Conservation (phyloP, 371 early-diverging fungal genomes). For the Encephalitozoon cuniculi region DNA sequence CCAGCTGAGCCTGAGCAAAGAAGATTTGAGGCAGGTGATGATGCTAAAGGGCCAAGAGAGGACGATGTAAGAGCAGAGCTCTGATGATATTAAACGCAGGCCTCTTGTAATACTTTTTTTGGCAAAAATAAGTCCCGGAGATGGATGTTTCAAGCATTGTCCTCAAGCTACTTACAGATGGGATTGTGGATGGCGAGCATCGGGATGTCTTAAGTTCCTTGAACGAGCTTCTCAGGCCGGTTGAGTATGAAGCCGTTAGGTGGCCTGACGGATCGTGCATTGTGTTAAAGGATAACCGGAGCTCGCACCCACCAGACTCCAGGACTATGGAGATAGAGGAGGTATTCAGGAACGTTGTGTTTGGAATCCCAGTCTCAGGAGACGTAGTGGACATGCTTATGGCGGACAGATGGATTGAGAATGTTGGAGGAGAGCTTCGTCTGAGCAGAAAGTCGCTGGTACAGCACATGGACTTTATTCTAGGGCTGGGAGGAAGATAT, state of each 20-base stretch:
- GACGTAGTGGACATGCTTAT: constrained; percentile 3
- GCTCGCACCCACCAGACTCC: neutral
- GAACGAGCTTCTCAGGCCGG: neutral
- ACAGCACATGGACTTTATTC: constrained; percentile 3
- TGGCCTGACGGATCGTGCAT: constrained; percentile 22
- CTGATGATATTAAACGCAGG: neutral
- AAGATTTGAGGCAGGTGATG: neutral
- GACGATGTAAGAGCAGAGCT: neutral
- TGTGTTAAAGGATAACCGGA: constrained; percentile 1
- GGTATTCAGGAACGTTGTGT: neutral
- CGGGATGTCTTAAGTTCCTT: neutral
- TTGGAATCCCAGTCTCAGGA: neutral
- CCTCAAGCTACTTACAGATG: neutral
- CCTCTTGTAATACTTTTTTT: neutral
- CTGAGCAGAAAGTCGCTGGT: constrained; percentile 9
- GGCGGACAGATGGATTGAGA: constrained; percentile 9
- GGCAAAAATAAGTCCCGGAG: neutral
- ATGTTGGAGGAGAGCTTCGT: neutral
- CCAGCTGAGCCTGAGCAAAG: neutral
- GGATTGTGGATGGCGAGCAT: neutral
- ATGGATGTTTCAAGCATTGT: neutral
- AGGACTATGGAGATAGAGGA: neutral
- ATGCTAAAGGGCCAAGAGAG: neutral
- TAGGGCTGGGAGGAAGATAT: constrained; percentile 4
- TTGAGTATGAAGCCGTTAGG: constrained; percentile 17